phyloP scores from a whole-genome alignment of 1,284 basidiomycete genomes.

The Boletus calvinii region DNA sequence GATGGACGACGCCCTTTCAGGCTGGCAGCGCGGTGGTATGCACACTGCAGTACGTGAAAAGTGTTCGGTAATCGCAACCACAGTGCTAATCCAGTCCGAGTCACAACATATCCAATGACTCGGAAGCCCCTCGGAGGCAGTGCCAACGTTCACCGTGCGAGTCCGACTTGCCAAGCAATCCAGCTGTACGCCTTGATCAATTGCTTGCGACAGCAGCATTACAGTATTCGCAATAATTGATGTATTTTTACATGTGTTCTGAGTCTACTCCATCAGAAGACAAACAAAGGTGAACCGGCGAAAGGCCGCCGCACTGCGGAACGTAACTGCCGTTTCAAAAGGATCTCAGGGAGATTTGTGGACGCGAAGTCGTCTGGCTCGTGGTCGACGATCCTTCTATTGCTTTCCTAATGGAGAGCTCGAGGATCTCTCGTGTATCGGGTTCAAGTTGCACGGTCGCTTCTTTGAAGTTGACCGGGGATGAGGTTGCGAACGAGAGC shows the following conservation, averaged over 20 bases:
- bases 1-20: no score
- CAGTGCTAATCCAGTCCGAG: no score
- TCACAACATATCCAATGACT: no score
- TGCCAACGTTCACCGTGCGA: no score
- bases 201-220: no score
- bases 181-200: no score
- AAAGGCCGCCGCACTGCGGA: not conserved
- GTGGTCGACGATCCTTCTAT: slow-evolving; percentile 49
- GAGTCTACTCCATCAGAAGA: not conserved
- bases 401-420: slow-evolving; percentile 76
- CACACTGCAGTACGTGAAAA: no score
- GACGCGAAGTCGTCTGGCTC: slow-evolving; percentile 48
- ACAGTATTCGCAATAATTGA: no score
- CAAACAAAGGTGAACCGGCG: not conserved
- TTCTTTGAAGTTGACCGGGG: slow-evolving; percentile 84
- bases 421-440: slow-evolving; percentile 62
- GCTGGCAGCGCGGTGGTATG: no score
- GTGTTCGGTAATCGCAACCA: no score
- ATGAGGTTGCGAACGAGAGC: slow-evolving; percentile 71
- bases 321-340: slow-evolving; percentile 43
- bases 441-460: slow-evolving; percentile 72
- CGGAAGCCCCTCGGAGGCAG: no score
- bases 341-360: slow-evolving; percentile 77
- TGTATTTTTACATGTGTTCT: not conserved
- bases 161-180: no score